Evolutionary conservation across 2,329 filamentous ascomycete species (phyloP).

Genomic region (Fusarium avenaceum): DNA sequence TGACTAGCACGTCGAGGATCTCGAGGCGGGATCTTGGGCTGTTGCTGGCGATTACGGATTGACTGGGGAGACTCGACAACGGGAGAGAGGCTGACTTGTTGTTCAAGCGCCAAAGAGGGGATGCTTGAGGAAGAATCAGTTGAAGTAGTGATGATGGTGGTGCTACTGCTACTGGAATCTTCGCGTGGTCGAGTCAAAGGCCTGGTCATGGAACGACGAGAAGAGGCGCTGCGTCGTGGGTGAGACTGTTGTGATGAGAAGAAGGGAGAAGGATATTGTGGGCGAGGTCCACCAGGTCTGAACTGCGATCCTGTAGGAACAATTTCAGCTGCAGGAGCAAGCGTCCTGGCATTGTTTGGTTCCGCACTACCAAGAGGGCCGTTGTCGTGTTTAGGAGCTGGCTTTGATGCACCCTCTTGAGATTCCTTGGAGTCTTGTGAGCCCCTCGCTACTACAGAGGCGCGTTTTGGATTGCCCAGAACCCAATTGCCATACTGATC

Average conservation of each 20-base stretch:
- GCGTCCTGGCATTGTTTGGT: slow-evolving; percentile 14
- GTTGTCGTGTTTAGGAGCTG: slow-evolving; percentile 44
- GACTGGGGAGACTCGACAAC: slow-evolving; percentile 63
- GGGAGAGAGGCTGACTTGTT: slow-evolving; percentile 59
- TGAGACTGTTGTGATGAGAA: slow-evolving; percentile 46
- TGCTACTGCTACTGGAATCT: slow-evolving; percentile 52
- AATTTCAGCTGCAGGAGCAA: slow-evolving; percentile 53
- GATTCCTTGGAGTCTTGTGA: slow-evolving; percentile 32
- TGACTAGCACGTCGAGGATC: slow-evolving; percentile 43
- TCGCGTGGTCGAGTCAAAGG: slow-evolving; percentile 45
- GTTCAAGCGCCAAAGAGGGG: slow-evolving; percentile 37
- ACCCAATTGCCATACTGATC: slow-evolving; percentile 69
- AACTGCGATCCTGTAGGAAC: slow-evolving; percentile 46
- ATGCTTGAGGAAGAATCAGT: slow-evolving; percentile 46
- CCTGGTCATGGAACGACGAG: slow-evolving; percentile 40
- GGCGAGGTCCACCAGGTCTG: slow-evolving; percentile 40
- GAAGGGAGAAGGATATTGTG: slow-evolving; percentile 42
- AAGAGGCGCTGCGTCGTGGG: slow-evolving; percentile 40
- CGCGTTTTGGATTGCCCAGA: slow-evolving; percentile 57
- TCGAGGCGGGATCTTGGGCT: slow-evolving; percentile 49
- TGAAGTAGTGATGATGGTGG: slow-evolving; percentile 52
- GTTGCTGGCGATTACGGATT: slow-evolving; percentile 49
- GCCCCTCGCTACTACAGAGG: slow-evolving; percentile 45
- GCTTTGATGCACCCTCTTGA: slow-evolving; percentile 26
- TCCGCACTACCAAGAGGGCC: slow-evolving; percentile 2